Conservation (phyloP, 306 rosid species). For the Trifolium repens region DNA sequence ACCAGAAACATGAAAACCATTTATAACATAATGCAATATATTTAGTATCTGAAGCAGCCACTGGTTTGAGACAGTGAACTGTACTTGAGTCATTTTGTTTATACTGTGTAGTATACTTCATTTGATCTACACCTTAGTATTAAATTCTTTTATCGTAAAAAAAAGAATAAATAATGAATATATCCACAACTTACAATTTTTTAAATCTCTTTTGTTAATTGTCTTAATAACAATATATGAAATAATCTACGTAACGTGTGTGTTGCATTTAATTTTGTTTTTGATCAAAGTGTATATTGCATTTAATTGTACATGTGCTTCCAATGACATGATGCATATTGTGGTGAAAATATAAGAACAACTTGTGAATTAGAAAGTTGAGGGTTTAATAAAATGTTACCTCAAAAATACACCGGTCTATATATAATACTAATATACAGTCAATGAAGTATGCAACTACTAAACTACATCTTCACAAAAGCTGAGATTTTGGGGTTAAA, state of each 20-base stretch:
- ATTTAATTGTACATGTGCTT: slow-evolving; percentile 51
- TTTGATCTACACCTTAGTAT: slow-evolving; percentile 12
- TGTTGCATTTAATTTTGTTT: slow-evolving; percentile 44
- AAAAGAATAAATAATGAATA: slow-evolving; percentile 12
- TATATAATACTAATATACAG: too few species aligned
- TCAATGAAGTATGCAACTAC: too few species aligned
- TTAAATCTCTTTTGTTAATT: not conserved
- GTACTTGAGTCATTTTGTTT: slow-evolving; percentile 11
- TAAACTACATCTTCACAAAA: too few species aligned
- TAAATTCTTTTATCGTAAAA: not conserved
- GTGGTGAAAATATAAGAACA: slow-evolving; percentile 30
- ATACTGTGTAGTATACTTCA: not conserved
- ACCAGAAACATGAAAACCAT: slow-evolving; percentile 19
- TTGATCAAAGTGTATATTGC: slow-evolving; percentile 26
- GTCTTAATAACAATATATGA: slow-evolving; percentile 8
- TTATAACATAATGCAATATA: slow-evolving; percentile 6
- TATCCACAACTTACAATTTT: slow-evolving; percentile 4
- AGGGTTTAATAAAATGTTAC: not conserved
- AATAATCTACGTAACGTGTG: slow-evolving; percentile 28
- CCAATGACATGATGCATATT: slow-evolving; percentile 28
- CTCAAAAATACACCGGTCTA: not conserved
- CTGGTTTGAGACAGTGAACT: slow-evolving; percentile 15
- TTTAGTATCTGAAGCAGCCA: slow-evolving; percentile 4
- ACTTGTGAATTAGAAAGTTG: slow-evolving; percentile 19
- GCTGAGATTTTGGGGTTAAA: too few species aligned